These are phyloP conservation scores for Warburgia ugandensis DNA, from an alignment of 164 flowering plant species.

Conservation along the genomic window DNA sequence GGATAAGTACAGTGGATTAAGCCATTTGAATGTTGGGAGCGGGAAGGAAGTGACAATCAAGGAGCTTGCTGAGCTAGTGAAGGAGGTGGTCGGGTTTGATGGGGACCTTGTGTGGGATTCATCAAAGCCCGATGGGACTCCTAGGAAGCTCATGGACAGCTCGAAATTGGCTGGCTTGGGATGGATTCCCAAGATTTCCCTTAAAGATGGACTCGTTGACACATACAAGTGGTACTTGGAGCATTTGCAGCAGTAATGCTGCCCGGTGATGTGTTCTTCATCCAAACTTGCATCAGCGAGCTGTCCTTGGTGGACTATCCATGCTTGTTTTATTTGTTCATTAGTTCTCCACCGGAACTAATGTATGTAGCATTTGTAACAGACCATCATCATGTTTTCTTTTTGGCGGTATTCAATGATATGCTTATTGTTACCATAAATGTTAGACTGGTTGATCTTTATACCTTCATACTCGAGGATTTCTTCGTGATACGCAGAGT, in stretches of 20 bases:
- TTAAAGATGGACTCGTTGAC: conserved; percentile 66
- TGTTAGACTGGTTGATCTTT: too few species aligned
- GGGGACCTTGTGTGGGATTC: conserved; percentile 85
- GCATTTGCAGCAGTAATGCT: conserved; percentile 41
- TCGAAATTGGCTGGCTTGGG: conserved; percentile 65
- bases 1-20: conserved; percentile 68
- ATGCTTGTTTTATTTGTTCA: too few species aligned
- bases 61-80: conserved; percentile 80
- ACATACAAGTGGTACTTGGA: conserved; percentile 89
- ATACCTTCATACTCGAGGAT: too few species aligned
- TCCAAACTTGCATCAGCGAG: too few species aligned
- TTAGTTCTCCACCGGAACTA: too few species aligned
- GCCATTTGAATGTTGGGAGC: conserved; percentile 88
- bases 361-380: too few species aligned
- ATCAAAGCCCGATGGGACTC: conserved; percentile 90
- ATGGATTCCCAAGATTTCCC: conserved; percentile 71
- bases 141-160: conserved; percentile 94
- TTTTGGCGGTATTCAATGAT: too few species aligned
- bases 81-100: conserved; percentile 77
- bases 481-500: too few species aligned
- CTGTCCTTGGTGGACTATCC: too few species aligned
- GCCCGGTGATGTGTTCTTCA: conserved; percentile 1
- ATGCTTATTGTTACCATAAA: too few species aligned
- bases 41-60: conserved; percentile 81
- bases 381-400: too few species aligned